Evolutionary conservation across 2,329 filamentous ascomycete genomes (phyloP).

Genomic region (Leptodontidium sp.): DNA sequence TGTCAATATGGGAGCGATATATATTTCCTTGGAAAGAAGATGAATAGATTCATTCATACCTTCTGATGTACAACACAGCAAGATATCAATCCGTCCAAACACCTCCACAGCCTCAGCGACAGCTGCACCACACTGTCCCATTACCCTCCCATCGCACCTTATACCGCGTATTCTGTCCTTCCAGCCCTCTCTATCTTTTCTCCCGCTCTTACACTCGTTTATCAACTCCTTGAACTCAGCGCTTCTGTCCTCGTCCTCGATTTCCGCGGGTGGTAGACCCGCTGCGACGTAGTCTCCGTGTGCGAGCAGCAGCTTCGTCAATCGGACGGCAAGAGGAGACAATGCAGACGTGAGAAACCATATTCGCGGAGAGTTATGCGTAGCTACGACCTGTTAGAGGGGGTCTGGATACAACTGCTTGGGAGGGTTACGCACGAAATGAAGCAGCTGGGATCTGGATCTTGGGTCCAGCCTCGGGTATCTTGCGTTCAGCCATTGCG

Average conservation of each 20-base stretch:
- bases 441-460: slow-evolving; percentile 40
- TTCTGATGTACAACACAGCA: slow-evolving; percentile 90
- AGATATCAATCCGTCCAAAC: slow-evolving; percentile 88
- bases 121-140: slow-evolving; percentile 62
- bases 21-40: background rate
- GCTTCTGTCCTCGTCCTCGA: slow-evolving; percentile 78
- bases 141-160: slow-evolving; percentile 65
- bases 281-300: slow-evolving; percentile 92
- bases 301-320: slow-evolving; percentile 82
- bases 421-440: slow-evolving; percentile 38
- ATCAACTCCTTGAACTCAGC: slow-evolving; percentile 83
- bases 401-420: background rate
- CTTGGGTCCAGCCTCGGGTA: slow-evolving; percentile 52
- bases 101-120: slow-evolving; percentile 85
- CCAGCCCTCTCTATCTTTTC: slow-evolving; percentile 78
- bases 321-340: slow-evolving; percentile 83
- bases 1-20: slow-evolving; percentile 7
- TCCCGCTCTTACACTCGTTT: slow-evolving; percentile 68
- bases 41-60: slow-evolving; percentile 55
- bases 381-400: slow-evolving; percentile 50
- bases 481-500: slow-evolving; percentile 56
- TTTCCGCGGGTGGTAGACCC: slow-evolving; percentile 80
- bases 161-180: slow-evolving; percentile 76
- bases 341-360: slow-evolving; percentile 93
- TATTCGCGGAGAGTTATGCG: slow-evolving; percentile 79